Percentiles rank a stretch among this genome's conserved stretches.
These are phyloP conservation scores for Sporothrix humicola DNA, from an alignment of 2,329 filamentous ascomycete species.

Conservation along the genomic window DNA sequence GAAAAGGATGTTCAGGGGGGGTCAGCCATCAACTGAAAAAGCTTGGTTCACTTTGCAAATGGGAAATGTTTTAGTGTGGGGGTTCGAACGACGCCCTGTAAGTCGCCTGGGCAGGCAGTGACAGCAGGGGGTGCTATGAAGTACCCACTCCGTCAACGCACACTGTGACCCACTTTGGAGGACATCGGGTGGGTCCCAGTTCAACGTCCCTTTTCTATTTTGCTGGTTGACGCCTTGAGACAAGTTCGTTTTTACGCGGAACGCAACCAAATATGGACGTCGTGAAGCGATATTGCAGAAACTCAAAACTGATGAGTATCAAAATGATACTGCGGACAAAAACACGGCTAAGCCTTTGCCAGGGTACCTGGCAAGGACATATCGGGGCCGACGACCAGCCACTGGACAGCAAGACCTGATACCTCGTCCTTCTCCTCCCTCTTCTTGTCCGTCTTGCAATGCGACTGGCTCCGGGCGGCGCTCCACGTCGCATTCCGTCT, in stretches of 20 bases:
- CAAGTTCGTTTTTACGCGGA: neutral
- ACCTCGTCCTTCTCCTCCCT: too few species aligned
- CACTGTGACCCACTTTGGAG: conserved; percentile 7
- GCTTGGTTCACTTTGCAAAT: neutral
- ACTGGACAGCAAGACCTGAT: neutral
- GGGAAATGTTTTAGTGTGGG: conserved; percentile 8
- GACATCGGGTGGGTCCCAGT: neutral
- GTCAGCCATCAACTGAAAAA: conserved; percentile 3
- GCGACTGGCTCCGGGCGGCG: neutral
- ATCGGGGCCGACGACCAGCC: neutral
- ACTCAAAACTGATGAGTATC: neutral
- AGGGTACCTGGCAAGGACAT: neutral
- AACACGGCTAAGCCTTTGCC: conserved; percentile 2
- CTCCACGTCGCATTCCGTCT: conserved; percentile 1
- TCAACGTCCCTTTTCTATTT: conserved; percentile 14
- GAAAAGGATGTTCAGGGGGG: neutral
- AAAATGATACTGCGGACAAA: neutral
- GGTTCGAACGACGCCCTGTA: neutral
- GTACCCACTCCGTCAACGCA: conserved; percentile 18
- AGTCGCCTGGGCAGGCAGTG: neutral
- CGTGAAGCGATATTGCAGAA: neutral
- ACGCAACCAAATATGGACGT: neutral
- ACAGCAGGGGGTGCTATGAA: neutral
- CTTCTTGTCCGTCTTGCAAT: neutral
- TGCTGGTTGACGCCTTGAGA: neutral